Conservation (phyloP, 495 filamentous ascomycete genomes). For the Penicillium steckii region DNA sequence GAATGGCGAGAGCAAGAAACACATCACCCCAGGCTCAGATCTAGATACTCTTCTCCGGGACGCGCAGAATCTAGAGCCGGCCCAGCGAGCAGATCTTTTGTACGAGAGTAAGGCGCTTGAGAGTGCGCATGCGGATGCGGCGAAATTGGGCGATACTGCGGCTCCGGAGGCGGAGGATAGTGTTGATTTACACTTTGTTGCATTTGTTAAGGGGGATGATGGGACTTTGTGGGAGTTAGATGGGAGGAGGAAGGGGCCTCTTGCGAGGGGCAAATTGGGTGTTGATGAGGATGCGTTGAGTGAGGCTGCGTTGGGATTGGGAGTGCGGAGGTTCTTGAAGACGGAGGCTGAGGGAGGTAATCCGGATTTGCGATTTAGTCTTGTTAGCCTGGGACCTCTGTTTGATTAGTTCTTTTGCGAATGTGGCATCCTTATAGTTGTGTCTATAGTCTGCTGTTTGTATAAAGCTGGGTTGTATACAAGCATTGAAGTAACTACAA, state of each 20-base stretch:
- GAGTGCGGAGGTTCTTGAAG: conserved; percentile 60
- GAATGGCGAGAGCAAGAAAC: conserved; percentile 55
- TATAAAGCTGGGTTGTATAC: no score
- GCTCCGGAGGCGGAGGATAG: conserved; percentile 67
- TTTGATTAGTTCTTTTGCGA: conserved; percentile 47
- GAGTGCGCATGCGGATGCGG: conserved; percentile 68
- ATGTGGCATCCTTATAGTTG: neutral
- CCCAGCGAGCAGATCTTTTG: conserved; percentile 65
- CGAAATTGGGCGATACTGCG: conserved; percentile 66
- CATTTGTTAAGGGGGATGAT: conserved; percentile 74
- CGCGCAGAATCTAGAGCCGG: conserved; percentile 44
- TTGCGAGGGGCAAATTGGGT: conserved; percentile 55
- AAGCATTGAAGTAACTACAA: no score
- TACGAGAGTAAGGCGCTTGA: conserved; percentile 72
- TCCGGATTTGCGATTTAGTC: conserved; percentile 72
- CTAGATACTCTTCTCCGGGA: conserved; percentile 46
- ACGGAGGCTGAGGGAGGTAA: conserved; percentile 53
- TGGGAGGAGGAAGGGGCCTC: conserved; percentile 69
- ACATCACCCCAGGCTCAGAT: conserved; percentile 44
- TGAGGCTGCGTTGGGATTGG: conserved; percentile 61
- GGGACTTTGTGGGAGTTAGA: conserved; percentile 83
- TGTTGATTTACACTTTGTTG: conserved; percentile 80
- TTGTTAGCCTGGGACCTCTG: conserved; percentile 65
- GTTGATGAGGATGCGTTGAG: conserved; percentile 66
- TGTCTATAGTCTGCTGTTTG: no score